Evolutionary conservation across 2,329 filamentous ascomycete genomes (phyloP).

Genomic region (Aureobasidium subglaciale): DNA sequence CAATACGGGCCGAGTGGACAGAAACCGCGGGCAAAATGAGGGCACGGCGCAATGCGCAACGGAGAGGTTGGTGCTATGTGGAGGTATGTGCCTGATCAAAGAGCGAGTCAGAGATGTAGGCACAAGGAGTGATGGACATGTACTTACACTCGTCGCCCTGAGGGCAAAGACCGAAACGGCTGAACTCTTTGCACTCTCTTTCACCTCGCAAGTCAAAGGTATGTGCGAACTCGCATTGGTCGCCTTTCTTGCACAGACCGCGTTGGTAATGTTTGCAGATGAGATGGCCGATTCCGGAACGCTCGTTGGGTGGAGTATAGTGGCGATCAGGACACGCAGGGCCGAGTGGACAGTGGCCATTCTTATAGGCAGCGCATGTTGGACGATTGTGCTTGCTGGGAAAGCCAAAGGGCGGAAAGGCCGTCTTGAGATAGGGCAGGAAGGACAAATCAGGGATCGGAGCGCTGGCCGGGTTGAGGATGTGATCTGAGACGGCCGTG

Average conservation of each 20-base stretch:
- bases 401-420: conserved; percentile 26
- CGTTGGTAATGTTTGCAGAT: conserved; percentile 99
- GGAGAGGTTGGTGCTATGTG: conserved; percentile 59
- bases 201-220: conserved; percentile 98
- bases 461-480: conserved; percentile 26
- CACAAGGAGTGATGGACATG: conserved; percentile 57
- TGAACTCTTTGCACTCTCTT: conserved; percentile 97
- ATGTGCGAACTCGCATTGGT: conserved; percentile 94
- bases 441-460: conserved; percentile 27
- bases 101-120: conserved; percentile 49
- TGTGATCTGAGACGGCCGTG: conserved; percentile 20
- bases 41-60: conserved; percentile 60
- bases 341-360: conserved; percentile 81
- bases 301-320: conserved; percentile 42
- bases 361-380: conserved; percentile 76
- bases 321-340: conserved; percentile 82
- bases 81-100: conserved; percentile 24
- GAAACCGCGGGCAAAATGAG: conserved; percentile 83
- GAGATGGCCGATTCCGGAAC: conserved; percentile 41
- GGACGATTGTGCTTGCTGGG: conserved; percentile 43
- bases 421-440: conserved; percentile 26
- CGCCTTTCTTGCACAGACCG: conserved; percentile 94
- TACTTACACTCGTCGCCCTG: conserved; percentile 88
- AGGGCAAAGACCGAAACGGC: conserved; percentile 86
- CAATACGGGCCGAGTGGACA: conserved; percentile 84